Evolutionary conservation across 2,329 filamentous ascomycete genomes (phyloP), one percentile per base, ranked within the genome.

Genomic region (Exophiala spinifera): DNA sequence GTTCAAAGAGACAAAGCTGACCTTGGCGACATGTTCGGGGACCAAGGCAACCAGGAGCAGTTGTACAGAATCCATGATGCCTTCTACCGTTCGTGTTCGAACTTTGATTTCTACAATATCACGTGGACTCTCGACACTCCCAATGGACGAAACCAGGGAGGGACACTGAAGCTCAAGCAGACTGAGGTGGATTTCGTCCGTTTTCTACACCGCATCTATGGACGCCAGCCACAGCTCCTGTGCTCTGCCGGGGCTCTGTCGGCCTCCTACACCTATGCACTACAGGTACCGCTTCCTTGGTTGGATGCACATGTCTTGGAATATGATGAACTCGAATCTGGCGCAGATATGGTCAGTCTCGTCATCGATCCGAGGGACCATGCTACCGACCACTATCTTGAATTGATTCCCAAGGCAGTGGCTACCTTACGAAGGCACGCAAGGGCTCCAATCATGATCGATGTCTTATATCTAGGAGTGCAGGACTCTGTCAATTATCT

Each of bases 101-200:
- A 88, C 61, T 80, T 87, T 58, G 87, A 91, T 65, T 91, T 89
- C 67, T 89, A 84, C 73, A 90, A 90, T 62, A 74, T 88, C 14
- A 37, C 50, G 10, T 31, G 28, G 23, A 47, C 19, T 25, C 20
- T 47, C 20, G 28, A 47, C 2, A 47, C 10, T 21, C 19, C 45
- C 19, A 31, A 47, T 17, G 28, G n/a, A 15, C n/a, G 23, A 10
- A 49, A 37, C 43, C 36, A 15, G 33, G 46, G 14, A 20, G 15
- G 31, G 33, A 49, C 46, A 1, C 46, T 49, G 13, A 59, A 63
- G 37, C 51, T 64, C 20, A 64, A 64, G 42, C 55, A 64, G 40
- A 62, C 60, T 1, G 62, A 64, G 45, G 53, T 55, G 13, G 49
- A 61, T 15, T 60, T 64, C 20, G 53, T 60, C 25, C 44, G 51